Evolutionary conservation across 345 rosid genomes (phyloP).

Genomic region (Citrus sp.): DNA sequence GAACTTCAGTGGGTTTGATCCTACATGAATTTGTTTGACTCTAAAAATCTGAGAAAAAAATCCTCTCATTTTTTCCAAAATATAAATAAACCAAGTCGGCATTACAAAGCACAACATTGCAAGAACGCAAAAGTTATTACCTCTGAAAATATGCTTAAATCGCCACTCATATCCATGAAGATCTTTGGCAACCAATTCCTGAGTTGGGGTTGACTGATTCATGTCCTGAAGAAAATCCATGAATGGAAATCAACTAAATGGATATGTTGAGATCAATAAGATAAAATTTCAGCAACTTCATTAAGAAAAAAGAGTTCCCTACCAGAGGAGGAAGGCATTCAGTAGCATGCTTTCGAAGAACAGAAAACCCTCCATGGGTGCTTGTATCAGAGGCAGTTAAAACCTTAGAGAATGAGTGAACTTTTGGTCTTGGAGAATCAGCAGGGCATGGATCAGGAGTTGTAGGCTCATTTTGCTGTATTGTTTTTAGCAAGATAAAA

Average conservation of each 20-base stretch:
- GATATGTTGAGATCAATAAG: not conserved
- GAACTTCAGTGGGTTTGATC: not conserved
- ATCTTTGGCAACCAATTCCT: conserved; percentile 89
- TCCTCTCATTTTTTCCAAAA: not conserved
- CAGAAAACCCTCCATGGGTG: conserved; percentile 97
- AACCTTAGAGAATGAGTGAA: conserved; percentile 82
- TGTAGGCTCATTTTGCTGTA: conserved; percentile 58
- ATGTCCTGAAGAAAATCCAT: conserved; percentile 56
- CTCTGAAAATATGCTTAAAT: conserved; percentile 92
- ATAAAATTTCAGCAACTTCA: not conserved
- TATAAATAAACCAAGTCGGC: not conserved
- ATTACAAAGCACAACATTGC: not conserved
- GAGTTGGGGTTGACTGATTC: conserved; percentile 84
- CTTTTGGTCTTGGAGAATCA: conserved; percentile 41
- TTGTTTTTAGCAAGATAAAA: not conserved
- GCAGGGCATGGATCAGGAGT: conserved; percentile 44
- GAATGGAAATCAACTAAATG: not conserved
- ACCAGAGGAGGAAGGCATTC: conserved; percentile 97
- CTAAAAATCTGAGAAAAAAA: not conserved
- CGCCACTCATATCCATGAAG: conserved; percentile 93
- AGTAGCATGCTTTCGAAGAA: conserved; percentile 80
- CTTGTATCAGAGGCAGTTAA: conserved; percentile 97
- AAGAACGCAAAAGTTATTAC: conserved; percentile 27
- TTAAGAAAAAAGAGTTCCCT: not conserved
- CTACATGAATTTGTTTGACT: not conserved